phyloP scores from a whole-genome alignment of 495 filamentous ascomycete genomes.

The Aspergillus incahuasiensis region DNA sequence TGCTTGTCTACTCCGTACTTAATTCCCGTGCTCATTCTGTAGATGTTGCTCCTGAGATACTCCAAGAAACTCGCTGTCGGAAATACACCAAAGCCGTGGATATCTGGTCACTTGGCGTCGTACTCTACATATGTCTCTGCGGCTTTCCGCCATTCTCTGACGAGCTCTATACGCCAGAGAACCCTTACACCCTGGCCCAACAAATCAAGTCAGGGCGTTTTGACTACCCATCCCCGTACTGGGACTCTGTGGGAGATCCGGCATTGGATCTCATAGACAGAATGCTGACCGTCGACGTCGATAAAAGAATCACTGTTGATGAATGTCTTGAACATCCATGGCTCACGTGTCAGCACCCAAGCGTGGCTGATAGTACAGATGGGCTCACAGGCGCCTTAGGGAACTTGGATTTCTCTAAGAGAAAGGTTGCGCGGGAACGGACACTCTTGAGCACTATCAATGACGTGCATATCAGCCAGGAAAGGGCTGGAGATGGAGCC shows the following conservation, averaged over 20 bases:
- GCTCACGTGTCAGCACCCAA: slow-evolving; percentile 53
- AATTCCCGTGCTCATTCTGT: slow-evolving; percentile 20
- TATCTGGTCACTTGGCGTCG: slow-evolving; percentile 94
- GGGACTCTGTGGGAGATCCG: slow-evolving; percentile 87
- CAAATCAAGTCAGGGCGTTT: slow-evolving; percentile 86
- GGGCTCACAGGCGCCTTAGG: slow-evolving; percentile 79
- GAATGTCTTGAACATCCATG: slow-evolving; percentile 91
- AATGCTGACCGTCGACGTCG: slow-evolving; percentile 86
- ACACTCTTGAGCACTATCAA: slow-evolving; percentile 83
- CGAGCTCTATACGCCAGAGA: slow-evolving; percentile 71
- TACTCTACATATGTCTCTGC: slow-evolving; percentile 98
- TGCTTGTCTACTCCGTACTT: slow-evolving; percentile 6
- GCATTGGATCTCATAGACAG: slow-evolving; percentile 91
- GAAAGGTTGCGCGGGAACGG: slow-evolving; percentile 73
- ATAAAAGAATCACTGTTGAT: slow-evolving; percentile 80
- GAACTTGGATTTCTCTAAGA: slow-evolving; percentile 76
- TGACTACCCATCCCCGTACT: slow-evolving; percentile 96
- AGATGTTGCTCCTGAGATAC: slow-evolving; percentile 95
- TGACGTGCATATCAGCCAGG: slow-evolving; percentile 63
- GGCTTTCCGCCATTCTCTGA: slow-evolving; percentile 97
- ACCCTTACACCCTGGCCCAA: slow-evolving; percentile 83
- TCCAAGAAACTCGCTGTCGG: slow-evolving; percentile 69
- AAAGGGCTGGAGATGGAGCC: slow-evolving; percentile 49
- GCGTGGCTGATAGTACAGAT: slow-evolving; percentile 80
- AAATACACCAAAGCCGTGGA: slow-evolving; percentile 95